A percentile compares a stretch with the other conserved stretches of the same genome.
Conservation (phyloP, 164 flowering plant genomes). For the Umbilicus rupestris region DNA sequence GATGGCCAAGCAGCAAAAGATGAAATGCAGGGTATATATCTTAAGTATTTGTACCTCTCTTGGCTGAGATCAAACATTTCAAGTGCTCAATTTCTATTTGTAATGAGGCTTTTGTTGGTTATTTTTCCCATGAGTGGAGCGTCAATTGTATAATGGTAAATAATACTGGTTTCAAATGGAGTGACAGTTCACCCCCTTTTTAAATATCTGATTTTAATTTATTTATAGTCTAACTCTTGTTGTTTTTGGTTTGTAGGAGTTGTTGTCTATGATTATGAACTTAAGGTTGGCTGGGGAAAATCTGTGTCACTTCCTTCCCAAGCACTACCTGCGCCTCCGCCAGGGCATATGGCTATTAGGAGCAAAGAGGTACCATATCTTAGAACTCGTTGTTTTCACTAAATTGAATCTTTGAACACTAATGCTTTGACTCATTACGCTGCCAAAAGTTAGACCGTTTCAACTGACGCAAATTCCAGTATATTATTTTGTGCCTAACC, state of each 20-base stretch:
- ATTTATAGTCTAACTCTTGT: too few relatives aligned
- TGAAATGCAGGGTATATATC: constrained; percentile 95
- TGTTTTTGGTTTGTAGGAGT: constrained; percentile 62
- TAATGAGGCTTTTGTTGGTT: not conserved
- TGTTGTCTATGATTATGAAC: constrained; percentile 88
- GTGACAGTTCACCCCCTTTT: not conserved
- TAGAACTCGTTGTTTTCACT: too few relatives aligned
- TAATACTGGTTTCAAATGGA: not conserved
- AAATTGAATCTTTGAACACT: too few relatives aligned
- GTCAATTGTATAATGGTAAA: not conserved
- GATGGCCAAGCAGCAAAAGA: constrained; percentile 99
- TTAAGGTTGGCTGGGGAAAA: constrained; percentile 99
- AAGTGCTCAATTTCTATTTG: too few relatives aligned
- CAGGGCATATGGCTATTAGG: constrained; percentile 99
- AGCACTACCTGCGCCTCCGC: constrained; percentile 99
- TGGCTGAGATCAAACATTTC: too few relatives aligned
- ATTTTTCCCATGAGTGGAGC: not conserved
- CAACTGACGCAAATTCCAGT: too few relatives aligned
- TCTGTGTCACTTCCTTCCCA: constrained; percentile 97
- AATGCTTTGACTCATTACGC: too few relatives aligned
- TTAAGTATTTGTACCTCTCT: not conserved
- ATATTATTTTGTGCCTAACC: too few relatives aligned
- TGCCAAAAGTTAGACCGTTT: too few relatives aligned
- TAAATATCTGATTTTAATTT: too few relatives aligned
- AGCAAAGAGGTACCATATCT: constrained; percentile 99